These are phyloP conservation scores for Leucaena leucocephala DNA, from an alignment of 306 rosid species.

Conservation along the genomic window DNA sequence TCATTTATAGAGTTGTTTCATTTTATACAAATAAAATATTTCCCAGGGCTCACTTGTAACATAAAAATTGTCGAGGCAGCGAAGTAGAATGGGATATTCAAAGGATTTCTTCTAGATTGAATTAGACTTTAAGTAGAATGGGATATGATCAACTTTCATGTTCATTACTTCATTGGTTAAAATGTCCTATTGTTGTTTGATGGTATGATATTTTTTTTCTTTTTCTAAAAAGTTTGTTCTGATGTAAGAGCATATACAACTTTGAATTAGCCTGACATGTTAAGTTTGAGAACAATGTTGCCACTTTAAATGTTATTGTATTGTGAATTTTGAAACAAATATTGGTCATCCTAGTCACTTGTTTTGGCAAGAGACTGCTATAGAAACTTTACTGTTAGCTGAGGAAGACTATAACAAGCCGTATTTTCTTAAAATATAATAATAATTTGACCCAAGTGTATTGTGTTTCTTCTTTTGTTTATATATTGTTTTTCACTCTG, in stretches of 20 bases:
- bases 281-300: neutral
- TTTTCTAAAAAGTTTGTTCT: neutral
- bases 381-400: neutral
- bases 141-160: neutral
- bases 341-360: neutral
- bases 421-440: neutral
- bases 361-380: neutral
- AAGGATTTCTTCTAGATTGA: neutral
- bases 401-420: neutral
- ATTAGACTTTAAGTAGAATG: neutral
- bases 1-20: neutral
- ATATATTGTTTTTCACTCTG: conserved; percentile 25
- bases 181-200: neutral
- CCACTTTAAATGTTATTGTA: neutral
- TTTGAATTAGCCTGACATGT: neutral
- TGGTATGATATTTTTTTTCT: neutral
- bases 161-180: neutral
- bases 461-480: conserved; percentile 15
- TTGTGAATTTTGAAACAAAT: neutral
- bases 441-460: neutral
- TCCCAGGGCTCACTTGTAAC: neutral
- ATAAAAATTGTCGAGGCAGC: neutral
- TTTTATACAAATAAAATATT: neutral
- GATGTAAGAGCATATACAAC: neutral
- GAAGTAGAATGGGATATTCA: neutral